A percentile compares a stretch with the other conserved stretches of the same genome.
Conservation (phyloP, 495 filamentous ascomycete species). For the Pseudomonodictys pantanalensis region DNA sequence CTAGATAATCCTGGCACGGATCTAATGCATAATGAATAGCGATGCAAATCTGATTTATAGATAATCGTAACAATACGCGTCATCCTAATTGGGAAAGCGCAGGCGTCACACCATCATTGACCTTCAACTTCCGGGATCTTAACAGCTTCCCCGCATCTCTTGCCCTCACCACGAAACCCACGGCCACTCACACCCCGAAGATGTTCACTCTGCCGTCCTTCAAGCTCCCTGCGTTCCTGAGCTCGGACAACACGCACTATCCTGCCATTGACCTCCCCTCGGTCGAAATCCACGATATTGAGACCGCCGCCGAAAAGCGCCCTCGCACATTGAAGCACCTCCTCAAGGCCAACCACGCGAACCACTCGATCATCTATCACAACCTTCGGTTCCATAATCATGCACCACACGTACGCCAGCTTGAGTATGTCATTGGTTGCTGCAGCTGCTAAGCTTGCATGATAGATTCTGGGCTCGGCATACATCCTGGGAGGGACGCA, state of each 20-base stretch:
- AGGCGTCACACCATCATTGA: too few relatives aligned
- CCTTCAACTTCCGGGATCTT: too few relatives aligned
- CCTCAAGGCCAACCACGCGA: conserved; percentile 84
- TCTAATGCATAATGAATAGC: too few relatives aligned
- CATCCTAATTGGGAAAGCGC: too few relatives aligned
- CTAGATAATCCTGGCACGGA: too few relatives aligned
- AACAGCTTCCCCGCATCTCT: too few relatives aligned
- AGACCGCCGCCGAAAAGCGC: conserved; percentile 72
- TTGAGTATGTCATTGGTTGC: neutral
- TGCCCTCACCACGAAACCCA: too few relatives aligned
- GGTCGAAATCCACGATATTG: conserved; percentile 72
- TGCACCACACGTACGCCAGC: conserved; percentile 64
- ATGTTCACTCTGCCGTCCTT: conserved; percentile 30
- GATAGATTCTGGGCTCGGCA: conserved; percentile 68
- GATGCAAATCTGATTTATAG: too few relatives aligned
- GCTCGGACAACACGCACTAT: conserved; percentile 4
- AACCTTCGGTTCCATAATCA: conserved; percentile 83
- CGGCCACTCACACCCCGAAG: too few relatives aligned
- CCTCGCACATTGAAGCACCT: conserved; percentile 85
- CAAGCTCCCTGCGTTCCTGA: conserved; percentile 16
- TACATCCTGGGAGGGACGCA: conserved; percentile 76
- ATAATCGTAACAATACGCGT: too few relatives aligned
- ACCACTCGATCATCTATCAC: conserved; percentile 79
- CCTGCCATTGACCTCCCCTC: conserved; percentile 61
- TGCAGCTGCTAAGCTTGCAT: conserved; percentile 29